These are phyloP conservation scores for Aureococcus anophagefferens DNA, from an alignment of 108 stramenopile genomes.

Conservation along the genomic window DNA sequence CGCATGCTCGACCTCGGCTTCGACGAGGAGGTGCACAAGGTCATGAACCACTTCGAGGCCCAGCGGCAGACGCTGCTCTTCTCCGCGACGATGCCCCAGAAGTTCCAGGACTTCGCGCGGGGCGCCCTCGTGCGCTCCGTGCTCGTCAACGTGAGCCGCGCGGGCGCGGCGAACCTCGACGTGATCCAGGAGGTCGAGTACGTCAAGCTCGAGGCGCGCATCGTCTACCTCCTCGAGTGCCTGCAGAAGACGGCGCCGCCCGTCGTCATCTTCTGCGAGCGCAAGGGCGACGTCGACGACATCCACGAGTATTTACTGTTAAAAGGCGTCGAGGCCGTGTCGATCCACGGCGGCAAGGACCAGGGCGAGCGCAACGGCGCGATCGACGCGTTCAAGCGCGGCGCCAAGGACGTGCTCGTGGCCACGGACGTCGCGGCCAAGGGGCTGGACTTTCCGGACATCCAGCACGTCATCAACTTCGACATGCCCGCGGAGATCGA, in stretches of 20 bases:
- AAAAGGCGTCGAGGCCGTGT: slow-evolving; percentile 92
- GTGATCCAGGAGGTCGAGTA: slow-evolving; percentile 99
- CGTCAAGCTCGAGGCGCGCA: slow-evolving; percentile 94
- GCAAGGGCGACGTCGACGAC: slow-evolving; percentile 92
- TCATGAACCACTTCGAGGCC: slow-evolving; percentile 91
- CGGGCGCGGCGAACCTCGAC: slow-evolving; percentile 96
- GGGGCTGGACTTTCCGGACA: slow-evolving; percentile 94
- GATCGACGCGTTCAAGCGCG: slow-evolving; percentile 75
- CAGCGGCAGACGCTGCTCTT: slow-evolving; percentile 95
- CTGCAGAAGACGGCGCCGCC: slow-evolving; percentile 98
- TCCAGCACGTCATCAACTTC: slow-evolving; percentile 98
- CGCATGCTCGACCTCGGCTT: slow-evolving; percentile 94
- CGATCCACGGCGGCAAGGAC: slow-evolving; percentile 98
- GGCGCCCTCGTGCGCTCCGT: slow-evolving; percentile 83
- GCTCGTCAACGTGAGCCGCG: slow-evolving; percentile 92
- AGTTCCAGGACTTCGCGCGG: slow-evolving; percentile 96
- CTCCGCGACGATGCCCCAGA: slow-evolving; percentile 95
- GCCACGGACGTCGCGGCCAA: slow-evolving; percentile 99
- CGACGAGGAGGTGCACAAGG: slow-evolving; percentile 90
- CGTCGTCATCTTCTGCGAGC: slow-evolving; percentile 91
- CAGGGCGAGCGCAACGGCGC: slow-evolving; percentile 96
- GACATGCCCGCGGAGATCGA: slow-evolving; percentile 99
- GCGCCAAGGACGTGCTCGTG: slow-evolving; percentile 86
- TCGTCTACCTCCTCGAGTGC: slow-evolving; percentile 89
- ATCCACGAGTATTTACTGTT: slow-evolving; percentile 95